Evolutionary conservation across 2,329 filamentous ascomycete species (phyloP), one percentile per base, ranked within the genome.

Genomic region (Alternaria gansuensis): DNA sequence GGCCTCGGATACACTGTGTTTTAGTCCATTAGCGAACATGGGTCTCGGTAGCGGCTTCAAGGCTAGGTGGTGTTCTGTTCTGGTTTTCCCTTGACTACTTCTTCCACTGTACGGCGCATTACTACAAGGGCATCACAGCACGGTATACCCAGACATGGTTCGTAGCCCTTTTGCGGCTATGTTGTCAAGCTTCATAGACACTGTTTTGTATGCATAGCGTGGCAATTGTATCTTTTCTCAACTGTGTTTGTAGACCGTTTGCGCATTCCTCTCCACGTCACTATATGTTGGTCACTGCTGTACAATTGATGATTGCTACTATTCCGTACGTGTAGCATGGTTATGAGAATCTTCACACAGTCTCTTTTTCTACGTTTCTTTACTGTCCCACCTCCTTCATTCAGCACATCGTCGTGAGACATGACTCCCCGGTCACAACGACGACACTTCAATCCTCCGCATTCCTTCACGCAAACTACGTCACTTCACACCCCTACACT

Each of bases 61-160:
- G 13, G 46, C 28, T 3, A 4, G 13, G 44, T 24, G 33, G 33
- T 28, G 34, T 50, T 39, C 33, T 17, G 34, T 50, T 50, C 23
- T 28, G 49, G 34, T 21, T 34, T 45, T 34, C 23, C 26, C 13
- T 41, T 34, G 33, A 14, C 37, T 54, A 34, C 39, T 26, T 44
- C 49, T 23, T 14, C 40, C 55, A 33, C 26, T 43, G 44, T 48
- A 46, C 26, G 59, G 59, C 56, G 55, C 51, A 59, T 26, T 34
- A 46, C 45, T 55, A 62, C 36, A 59, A 46, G 51, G 56, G 36
- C 31, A 40, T 39, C 31, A 59, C 57, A 60, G 51, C 51, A 57
- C 43, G 53, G 50, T 63, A 63, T 62, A 62, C 61, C 62, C 62
- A 57, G 50, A 46, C 45, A 55, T 52, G 39, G 40, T 53, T 56